A percentile compares a stretch with the other conserved stretches of the same genome.
These are phyloP conservation scores for Trichocomaceae sp. DNA, from an alignment of 2,329 filamentous ascomycete genomes.

Conservation along the genomic window DNA sequence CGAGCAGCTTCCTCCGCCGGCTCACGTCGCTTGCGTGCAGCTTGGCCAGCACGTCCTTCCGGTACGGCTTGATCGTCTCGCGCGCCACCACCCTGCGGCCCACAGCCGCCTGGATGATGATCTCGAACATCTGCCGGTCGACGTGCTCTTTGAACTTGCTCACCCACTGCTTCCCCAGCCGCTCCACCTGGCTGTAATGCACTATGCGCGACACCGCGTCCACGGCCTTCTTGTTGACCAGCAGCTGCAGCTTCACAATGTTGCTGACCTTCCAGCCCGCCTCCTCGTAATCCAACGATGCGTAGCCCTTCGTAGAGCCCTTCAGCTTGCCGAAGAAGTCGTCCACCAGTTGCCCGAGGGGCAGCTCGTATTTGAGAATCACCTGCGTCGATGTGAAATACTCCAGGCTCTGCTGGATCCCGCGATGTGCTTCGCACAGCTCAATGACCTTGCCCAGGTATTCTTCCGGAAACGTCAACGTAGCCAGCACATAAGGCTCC, in stretches of 20 bases:
- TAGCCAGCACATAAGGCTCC: slow-evolving; percentile 72
- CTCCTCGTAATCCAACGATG: slow-evolving; percentile 94
- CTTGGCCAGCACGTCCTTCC: slow-evolving; percentile 91
- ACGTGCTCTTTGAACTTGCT: slow-evolving; percentile 96
- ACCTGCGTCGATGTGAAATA: slow-evolving; percentile 92
- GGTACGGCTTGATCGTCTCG: slow-evolving; percentile 92
- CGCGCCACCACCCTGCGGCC: slow-evolving; percentile 78
- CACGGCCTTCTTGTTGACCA: slow-evolving; percentile 89
- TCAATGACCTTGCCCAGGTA: slow-evolving; percentile 93
- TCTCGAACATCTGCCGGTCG: slow-evolving; percentile 93
- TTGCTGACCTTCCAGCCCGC: slow-evolving; percentile 74
- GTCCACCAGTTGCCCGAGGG: slow-evolving; percentile 83
- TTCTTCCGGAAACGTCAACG: slow-evolving; percentile 85
- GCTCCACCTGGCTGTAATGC: slow-evolving; percentile 71
- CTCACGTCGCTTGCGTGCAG: slow-evolving; percentile 85
- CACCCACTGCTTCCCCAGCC: slow-evolving; percentile 81
- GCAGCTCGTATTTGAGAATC: slow-evolving; percentile 86
- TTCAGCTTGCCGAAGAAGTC: slow-evolving; percentile 98
- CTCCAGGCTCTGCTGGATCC: slow-evolving; percentile 76
- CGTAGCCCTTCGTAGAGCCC: slow-evolving; percentile 88
- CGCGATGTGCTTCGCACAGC: slow-evolving; percentile 82
- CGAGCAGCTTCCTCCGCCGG: slow-evolving; percentile 75
- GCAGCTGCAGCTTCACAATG: slow-evolving; percentile 80
- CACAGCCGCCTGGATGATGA: slow-evolving; percentile 85
- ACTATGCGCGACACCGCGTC: slow-evolving; percentile 91